A percentile compares a stretch with the other conserved stretches of the same genome.
Conservation (phyloP, 305 asterid genomes). For the Stenogyne calaminthoides region DNA sequence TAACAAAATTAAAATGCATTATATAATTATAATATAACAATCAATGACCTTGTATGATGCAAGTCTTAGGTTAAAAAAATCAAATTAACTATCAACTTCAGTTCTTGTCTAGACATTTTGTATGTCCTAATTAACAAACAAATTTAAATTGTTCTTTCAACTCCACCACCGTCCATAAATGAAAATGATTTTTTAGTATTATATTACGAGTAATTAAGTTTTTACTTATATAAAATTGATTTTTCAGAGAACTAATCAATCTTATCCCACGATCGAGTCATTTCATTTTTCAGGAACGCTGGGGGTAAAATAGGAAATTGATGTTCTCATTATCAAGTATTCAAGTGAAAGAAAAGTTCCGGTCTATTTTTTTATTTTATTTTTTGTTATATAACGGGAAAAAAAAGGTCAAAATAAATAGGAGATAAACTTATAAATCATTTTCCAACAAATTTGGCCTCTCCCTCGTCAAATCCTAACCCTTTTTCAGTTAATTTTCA, state of each 20-base stretch:
- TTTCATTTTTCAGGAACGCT: neutral
- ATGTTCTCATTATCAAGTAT: neutral
- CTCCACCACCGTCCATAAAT: neutral
- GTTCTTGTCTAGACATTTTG: neutral
- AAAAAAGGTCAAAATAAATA: too few species aligned
- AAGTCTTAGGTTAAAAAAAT: neutral
- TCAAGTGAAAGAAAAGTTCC: neutral
- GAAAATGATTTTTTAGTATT: neutral
- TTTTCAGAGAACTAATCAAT: neutral
- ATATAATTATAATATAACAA: neutral
- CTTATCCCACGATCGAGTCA: neutral
- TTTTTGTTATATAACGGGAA: too few species aligned
- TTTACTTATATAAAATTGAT: too few species aligned
- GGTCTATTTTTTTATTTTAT: too few species aligned
- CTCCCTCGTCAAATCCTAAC: too few species aligned
- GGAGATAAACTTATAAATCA: too few species aligned
- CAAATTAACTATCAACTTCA: neutral
- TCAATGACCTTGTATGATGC: neutral
- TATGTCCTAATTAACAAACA: neutral
- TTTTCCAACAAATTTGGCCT: too few species aligned
- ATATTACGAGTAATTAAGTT: too few species aligned
- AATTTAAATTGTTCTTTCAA: neutral
- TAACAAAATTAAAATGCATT: neutral
- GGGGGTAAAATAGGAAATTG: neutral
- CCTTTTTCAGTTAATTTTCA: too few species aligned